Base-by-base conservation (phyloP, 1,284 basidiomycete species). In the Apiotrichum mycotoxinovorans region DNA sequence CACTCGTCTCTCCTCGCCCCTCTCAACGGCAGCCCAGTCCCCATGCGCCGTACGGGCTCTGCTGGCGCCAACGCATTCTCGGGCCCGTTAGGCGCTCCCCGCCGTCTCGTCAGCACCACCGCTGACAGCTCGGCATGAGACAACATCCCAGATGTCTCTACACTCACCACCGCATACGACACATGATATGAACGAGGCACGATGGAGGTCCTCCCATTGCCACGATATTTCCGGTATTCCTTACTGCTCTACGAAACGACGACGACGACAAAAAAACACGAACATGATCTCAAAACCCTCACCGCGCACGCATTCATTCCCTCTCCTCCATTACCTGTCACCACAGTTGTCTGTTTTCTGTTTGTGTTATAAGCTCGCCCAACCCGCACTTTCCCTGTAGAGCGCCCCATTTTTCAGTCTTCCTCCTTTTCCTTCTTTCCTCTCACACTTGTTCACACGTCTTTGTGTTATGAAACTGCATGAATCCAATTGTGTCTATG, bases 11-110 rank as follows among this genome's bases (percentile, higher is more conserved):
- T 25, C 20, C 30, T 12, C 33, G 14, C 8, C 46, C 22, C 51
- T 20, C 50, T 37, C 1, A 14, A 40, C n/a, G 52, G 35, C 40
- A 47, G 30, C 40, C n/a, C 37, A 0, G 34, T 51, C 14, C 50
- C 55, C 17, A 33, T 52, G 44, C 51, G 47, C 27, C 56, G 60
- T 35, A 30, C 49, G 7, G 46, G 54, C 46, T 52, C 45, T 25
- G 53, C 53, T 12, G 41, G 51, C 23, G 47, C 26, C 51, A 55
- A 52, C 35, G 40, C 60, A 18, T 62, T 62, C 27, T 40, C 60
- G 10, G 60, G 60, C 2, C 47, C 54, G 14, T 22, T 62, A 35
- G 60, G 60, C 51, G 18, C 51, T 14, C 14, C 53, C 27, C 58
- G 58, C 30, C 58, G 58, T 10, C 45, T 52, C 23, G 51, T 54